Conservation (phyloP, 1,284 basidiomycete genomes). For the Apiotrichum brassicae region DNA sequence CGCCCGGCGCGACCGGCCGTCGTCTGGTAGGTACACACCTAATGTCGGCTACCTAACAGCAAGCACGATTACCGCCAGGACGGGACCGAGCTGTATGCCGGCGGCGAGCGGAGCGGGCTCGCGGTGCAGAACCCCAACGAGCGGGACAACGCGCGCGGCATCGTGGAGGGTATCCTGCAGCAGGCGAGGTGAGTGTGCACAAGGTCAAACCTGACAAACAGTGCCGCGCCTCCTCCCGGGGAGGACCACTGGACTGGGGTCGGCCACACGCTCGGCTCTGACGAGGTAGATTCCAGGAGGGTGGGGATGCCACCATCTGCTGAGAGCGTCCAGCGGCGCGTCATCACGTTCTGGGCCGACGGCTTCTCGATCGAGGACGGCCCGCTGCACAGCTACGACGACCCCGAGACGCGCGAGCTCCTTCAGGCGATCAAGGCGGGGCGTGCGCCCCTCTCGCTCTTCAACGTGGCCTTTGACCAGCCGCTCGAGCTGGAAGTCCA, state of each 20-base stretch:
- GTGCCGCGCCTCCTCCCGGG: no score
- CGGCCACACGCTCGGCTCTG: constrained; percentile 79
- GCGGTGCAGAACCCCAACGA: constrained; percentile 77
- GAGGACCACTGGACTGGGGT: constrained; percentile 55
- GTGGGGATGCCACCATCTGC: constrained; percentile 47
- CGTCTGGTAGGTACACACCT: no score
- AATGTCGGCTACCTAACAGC: no score
- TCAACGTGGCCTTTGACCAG: constrained; percentile 73
- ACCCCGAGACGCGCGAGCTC: constrained; percentile 67
- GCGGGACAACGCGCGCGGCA: constrained; percentile 46
- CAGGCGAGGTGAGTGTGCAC: constrained; percentile 75
- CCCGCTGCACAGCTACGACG: constrained; percentile 74
- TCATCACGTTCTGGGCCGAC: constrained; percentile 87
- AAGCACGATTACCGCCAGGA: no score
- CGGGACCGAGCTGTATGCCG: constrained; percentile 56
- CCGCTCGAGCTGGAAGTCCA: constrained; percentile 78
- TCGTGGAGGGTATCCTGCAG: constrained; percentile 73
- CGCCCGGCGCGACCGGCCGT: no score
- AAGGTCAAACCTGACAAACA: no score
- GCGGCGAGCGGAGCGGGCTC: constrained; percentile 74
- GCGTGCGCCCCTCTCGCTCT: constrained; percentile 68
- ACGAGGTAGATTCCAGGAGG: constrained; percentile 65
- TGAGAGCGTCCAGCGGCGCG: constrained; percentile 61
- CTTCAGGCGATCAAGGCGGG: constrained; percentile 75
- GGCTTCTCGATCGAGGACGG: constrained; percentile 93